Base-by-base conservation (phyloP, 192 early-diverging fungal genomes). In the Podila epigama region DNA sequence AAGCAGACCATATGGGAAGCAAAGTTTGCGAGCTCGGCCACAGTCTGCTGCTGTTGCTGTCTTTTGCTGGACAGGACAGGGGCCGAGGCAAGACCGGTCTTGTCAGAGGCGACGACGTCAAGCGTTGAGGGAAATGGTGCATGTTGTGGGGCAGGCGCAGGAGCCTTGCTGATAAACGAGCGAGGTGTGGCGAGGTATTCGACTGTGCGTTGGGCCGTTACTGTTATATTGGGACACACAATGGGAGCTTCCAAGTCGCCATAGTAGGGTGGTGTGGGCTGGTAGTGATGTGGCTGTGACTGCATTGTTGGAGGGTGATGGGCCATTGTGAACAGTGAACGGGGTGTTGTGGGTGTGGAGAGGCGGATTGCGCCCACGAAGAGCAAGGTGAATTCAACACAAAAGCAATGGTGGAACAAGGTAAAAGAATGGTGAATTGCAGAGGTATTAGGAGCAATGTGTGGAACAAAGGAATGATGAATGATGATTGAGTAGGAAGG, bases 1-100 rank as follows among this genome's bases (percentile, higher is more conserved):
- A 81, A 81, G 61, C 80, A 85, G 18, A 86, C 81, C 85, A 89
- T 86, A 28, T 84, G 82, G 39, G 87, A 80, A 3, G 83, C 85
- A 64, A 89, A 89, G 25, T 87, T 84, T 18, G 87, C 83, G 16
- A 86, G 72, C 41, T 86, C 79, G n/a, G 63, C 37, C 33, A 72
- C 67, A 50, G 73, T 58, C 22, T 77, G 73, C 8, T 77, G 58
- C 48, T 66, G 73, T 2, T 58, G 55, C 34, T 58, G 55, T 36
- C 25, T 48, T 22, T 22, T 18, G n/a, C n/a, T 20, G 44, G 44
- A 48, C 44, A 48, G 44, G 20, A 48, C 44, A 9, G 44, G 44
- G 20, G 44, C 44, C 15, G 44, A 48, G 44, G 44, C 25, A 22
- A 22, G 44, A 48, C 44, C 44, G 2, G 44, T 7, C n/a, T 22